Evolutionary conservation across 805 yeast genomes (phyloP).

Genomic region (Tetrapisispora pingtungensis): DNA sequence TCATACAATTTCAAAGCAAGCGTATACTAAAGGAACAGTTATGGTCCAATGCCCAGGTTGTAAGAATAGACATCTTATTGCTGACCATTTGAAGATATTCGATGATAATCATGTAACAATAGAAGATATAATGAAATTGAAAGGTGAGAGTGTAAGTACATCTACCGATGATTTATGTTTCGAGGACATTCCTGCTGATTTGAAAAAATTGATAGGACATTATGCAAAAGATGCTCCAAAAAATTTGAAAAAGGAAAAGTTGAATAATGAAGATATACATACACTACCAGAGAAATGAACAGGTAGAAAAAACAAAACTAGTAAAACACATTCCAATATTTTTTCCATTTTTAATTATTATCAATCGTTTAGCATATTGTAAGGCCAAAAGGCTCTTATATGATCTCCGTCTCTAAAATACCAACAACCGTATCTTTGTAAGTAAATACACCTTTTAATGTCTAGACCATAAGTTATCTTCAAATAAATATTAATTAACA

Average conservation of each 20-base stretch:
- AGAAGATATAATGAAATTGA: conserved; percentile 63
- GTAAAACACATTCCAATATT: too few species aligned
- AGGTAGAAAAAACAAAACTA: too few species aligned
- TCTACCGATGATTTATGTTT: conserved; percentile 57
- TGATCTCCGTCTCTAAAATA: too few species aligned
- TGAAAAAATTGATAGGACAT: conserved; percentile 40
- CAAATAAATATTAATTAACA: too few species aligned
- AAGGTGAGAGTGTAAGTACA: conserved; percentile 66
- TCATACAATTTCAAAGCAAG: conserved; percentile 87
- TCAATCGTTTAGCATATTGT: too few species aligned
- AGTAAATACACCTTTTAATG: too few species aligned
- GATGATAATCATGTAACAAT: conserved; percentile 65
- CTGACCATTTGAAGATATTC: conserved; percentile 78
- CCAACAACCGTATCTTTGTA: too few species aligned
- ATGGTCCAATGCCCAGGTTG: conserved; percentile 89
- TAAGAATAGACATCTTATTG: conserved; percentile 76
- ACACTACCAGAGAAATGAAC: conserved; percentile 8
- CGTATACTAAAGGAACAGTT: conserved; percentile 79
- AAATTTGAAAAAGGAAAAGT: conserved; percentile 16
- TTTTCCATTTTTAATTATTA: too few species aligned
- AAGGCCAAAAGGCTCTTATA: too few species aligned
- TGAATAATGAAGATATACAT: conserved; percentile 15
- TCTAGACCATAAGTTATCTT: too few species aligned
- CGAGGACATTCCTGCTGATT: conserved; percentile 27
- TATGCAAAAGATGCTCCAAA: conserved; percentile 61